These are phyloP conservation scores for Elaeagnus macrophylla DNA, from an alignment of 306 rosid species.

Conservation along the genomic window DNA sequence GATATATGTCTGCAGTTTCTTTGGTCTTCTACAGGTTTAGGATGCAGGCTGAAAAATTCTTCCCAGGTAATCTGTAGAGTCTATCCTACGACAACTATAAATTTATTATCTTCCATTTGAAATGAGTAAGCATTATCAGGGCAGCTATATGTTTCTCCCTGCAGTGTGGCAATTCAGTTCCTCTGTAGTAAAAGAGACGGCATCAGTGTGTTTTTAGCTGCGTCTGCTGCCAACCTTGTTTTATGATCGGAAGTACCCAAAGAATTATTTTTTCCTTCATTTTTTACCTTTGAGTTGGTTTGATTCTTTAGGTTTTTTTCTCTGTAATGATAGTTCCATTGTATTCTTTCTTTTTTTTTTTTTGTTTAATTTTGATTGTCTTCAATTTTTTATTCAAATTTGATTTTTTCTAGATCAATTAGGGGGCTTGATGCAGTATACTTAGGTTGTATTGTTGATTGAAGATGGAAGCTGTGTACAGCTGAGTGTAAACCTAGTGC, in stretches of 20 bases:
- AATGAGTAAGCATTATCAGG: constrained; percentile 22
- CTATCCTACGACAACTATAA: constrained; percentile 9
- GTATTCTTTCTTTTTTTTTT: constrained; percentile 30
- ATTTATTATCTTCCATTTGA: constrained; percentile 5
- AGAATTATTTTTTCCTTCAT: constrained; percentile 12
- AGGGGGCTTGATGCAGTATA: constrained; percentile 51
- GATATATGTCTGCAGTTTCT: constrained; percentile 16
- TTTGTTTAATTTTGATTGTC: constrained; percentile 13
- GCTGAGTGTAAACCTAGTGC: constrained; percentile 52
- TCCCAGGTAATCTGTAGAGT: constrained; percentile 28
- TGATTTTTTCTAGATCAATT: constrained; percentile 32
- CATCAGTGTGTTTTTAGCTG: constrained; percentile 72
- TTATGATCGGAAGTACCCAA: constrained; percentile 32
- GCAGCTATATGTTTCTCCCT: constrained; percentile 8
- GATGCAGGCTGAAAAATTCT: constrained; percentile 46
- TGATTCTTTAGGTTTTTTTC: constrained; percentile 37
- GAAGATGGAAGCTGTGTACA: constrained; percentile 66
- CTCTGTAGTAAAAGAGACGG: constrained; percentile 59
- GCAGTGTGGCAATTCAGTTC: constrained; percentile 39
- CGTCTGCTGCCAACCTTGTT: constrained; percentile 61
- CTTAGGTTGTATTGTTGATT: constrained; percentile 46
- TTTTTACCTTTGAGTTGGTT: constrained; percentile 28
- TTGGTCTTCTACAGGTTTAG: constrained; percentile 33
- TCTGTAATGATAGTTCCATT: constrained; percentile 41
- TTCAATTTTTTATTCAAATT: constrained; percentile 29